Percentiles rank a stretch among this genome's conserved stretches.
Conservation (phyloP, 148 eudicot species). For the Selenicereus undatus region DNA sequence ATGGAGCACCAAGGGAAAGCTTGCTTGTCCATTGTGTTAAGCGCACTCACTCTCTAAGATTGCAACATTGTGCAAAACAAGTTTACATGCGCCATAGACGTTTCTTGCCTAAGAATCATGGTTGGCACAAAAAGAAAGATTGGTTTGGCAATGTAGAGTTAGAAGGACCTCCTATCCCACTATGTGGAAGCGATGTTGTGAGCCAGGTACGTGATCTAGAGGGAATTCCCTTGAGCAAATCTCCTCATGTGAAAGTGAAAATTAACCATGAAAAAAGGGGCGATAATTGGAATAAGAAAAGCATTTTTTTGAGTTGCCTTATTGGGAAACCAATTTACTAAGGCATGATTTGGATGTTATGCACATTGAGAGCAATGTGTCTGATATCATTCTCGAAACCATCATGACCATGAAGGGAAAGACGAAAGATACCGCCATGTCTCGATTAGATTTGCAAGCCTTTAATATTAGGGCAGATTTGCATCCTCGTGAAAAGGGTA, state of each 20-base stretch:
- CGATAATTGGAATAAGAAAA: not conserved
- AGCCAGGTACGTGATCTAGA: not conserved
- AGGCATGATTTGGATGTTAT: not conserved
- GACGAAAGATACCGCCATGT: not conserved
- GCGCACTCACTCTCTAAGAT: not conserved
- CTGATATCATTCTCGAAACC: not conserved
- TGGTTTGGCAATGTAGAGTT: not conserved
- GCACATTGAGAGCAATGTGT: not conserved
- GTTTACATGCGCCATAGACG: not conserved
- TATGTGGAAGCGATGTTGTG: not conserved
- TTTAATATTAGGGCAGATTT: not conserved
- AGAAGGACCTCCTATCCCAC: not conserved
- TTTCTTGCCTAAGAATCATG: not conserved
- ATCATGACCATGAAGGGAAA: not conserved
- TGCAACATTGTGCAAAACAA: not conserved
- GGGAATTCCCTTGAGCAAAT: not conserved
- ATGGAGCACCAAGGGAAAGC: not conserved
- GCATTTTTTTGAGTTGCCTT: not conserved
- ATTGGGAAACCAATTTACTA: too few species aligned
- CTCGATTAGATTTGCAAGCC: not conserved
- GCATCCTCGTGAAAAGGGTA: not conserved
- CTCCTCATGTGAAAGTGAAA: not conserved
- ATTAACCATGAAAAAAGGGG: not conserved
- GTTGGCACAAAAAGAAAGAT: not conserved
- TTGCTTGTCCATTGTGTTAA: not conserved